These are phyloP conservation scores for Arachis monticola DNA, from an alignment of 331 rosid genomes.

Conservation along the genomic window DNA sequence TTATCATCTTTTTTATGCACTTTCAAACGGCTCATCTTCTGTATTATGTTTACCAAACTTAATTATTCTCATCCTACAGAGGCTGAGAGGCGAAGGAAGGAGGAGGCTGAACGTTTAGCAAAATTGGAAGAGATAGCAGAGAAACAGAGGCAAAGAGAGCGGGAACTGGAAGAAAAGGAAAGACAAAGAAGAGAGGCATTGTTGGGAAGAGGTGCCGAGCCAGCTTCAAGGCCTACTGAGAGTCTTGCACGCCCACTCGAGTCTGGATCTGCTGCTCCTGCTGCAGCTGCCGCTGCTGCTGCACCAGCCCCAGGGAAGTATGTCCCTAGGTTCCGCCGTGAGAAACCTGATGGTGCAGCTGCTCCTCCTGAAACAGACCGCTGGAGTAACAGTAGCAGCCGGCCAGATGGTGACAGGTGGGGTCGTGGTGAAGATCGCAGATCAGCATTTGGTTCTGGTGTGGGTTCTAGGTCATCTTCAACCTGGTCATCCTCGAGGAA, in stretches of 20 bases:
- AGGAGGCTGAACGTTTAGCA: constrained; percentile 69
- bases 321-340: constrained; percentile 69
- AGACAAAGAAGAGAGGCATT: constrained; percentile 67
- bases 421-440: constrained; percentile 58
- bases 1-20: not conserved
- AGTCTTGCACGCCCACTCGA: constrained; percentile 53
- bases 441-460: constrained; percentile 48
- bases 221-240: constrained; percentile 49
- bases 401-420: constrained; percentile 77
- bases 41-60: not conserved
- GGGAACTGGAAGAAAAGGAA: constrained; percentile 83
- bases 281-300: constrained; percentile 46
- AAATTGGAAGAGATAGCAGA: constrained; percentile 80
- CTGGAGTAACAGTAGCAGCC: constrained; percentile 52
- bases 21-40: not conserved
- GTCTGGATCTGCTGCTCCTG: constrained; percentile 51
- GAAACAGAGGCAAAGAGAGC: constrained; percentile 81
- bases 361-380: constrained; percentile 63
- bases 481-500: constrained; percentile 86
- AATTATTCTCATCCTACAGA: constrained; percentile 51
- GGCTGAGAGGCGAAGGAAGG: constrained; percentile 77
- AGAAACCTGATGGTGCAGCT: constrained; percentile 44
- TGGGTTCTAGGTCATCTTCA: constrained; percentile 48
- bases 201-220: constrained; percentile 55
- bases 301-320: constrained; percentile 58